phyloP scores from a whole-genome alignment of 2,329 filamentous ascomycete species.

The Fusarium siculi region DNA sequence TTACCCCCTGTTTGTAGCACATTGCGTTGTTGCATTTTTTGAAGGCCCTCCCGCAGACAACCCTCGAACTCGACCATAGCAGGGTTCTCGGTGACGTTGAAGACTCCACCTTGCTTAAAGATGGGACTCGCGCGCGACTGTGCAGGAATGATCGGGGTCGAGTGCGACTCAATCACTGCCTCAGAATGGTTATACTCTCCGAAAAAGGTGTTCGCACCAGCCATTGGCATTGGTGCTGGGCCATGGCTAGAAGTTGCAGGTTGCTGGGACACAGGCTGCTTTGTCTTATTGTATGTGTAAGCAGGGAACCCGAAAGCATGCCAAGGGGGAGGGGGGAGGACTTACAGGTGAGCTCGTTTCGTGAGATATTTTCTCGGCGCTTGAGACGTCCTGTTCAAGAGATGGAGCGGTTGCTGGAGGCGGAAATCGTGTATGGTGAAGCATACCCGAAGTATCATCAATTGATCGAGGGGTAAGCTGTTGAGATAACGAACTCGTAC shows the following conservation, averaged over 20 bases:
- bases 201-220: slow-evolving; percentile 53
- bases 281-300: slow-evolving; percentile 7
- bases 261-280: slow-evolving; percentile 5
- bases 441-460: slow-evolving; percentile 28
- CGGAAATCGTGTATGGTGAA: not conserved
- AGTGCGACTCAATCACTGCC: not conserved
- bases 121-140: not conserved
- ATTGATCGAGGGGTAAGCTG: slow-evolving; percentile 14
- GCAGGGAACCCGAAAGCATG: not conserved
- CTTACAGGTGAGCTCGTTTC: slow-evolving; percentile 6
- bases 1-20: not conserved
- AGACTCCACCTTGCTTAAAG: slow-evolving; percentile 35
- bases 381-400: not conserved
- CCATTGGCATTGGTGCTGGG: slow-evolving; percentile 47
- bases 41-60: slow-evolving; percentile 21
- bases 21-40: slow-evolving; percentile 16
- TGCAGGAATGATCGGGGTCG: not conserved
- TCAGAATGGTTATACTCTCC: slow-evolving; percentile 24
- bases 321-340: not conserved
- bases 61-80: slow-evolving; percentile 43
- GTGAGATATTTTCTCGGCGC: not conserved
- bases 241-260: not conserved
- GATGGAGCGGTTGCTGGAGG: not conserved
- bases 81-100: slow-evolving; percentile 37
- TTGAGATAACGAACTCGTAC: not conserved